phyloP scores from a whole-genome alignment of 768 basidiomycete genomes.

The Rhizopogon vinicolor region DNA sequence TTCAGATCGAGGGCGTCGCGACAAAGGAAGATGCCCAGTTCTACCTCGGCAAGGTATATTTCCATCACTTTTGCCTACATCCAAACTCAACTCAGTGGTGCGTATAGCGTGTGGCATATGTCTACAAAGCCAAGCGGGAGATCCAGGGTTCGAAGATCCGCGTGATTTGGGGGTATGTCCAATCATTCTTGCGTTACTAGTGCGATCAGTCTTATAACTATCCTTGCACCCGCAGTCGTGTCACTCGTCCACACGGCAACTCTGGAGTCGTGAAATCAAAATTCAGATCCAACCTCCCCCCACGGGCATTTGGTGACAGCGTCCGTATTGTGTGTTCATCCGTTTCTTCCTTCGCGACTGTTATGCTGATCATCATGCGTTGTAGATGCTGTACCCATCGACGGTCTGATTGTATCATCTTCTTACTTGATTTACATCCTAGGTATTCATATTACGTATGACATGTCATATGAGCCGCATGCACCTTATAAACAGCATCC shows the following conservation, averaged over 20 bases:
- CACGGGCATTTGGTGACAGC: conserved; percentile 88
- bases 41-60: conserved; percentile 94
- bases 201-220: not conserved
- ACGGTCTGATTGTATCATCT: conserved; percentile 49
- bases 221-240: conserved; percentile 48
- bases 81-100: conserved; percentile 2
- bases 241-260: conserved; percentile 91
- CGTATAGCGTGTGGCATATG: conserved; percentile 87
- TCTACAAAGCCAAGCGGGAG: conserved; percentile 96
- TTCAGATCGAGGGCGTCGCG: conserved; percentile 96
- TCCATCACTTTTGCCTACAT: not conserved
- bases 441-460: conserved; percentile 15
- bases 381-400: conserved; percentile 90
- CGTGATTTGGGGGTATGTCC: conserved; percentile 93
- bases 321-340: conserved; percentile 75
- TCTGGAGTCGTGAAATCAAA: conserved; percentile 96
- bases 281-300: conserved; percentile 93
- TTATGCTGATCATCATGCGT: not conserved
- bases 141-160: conserved; percentile 93
- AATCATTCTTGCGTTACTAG: not conserved
- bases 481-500: conserved; percentile 5
- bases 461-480: conserved; percentile 19
- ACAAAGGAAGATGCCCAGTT: conserved; percentile 93
- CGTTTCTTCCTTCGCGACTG: not conserved
- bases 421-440: conserved; percentile 18